Evolutionary conservation across 2,329 filamentous ascomycete species (phyloP).

Genomic region (Fusarium tanahbumbuense): DNA sequence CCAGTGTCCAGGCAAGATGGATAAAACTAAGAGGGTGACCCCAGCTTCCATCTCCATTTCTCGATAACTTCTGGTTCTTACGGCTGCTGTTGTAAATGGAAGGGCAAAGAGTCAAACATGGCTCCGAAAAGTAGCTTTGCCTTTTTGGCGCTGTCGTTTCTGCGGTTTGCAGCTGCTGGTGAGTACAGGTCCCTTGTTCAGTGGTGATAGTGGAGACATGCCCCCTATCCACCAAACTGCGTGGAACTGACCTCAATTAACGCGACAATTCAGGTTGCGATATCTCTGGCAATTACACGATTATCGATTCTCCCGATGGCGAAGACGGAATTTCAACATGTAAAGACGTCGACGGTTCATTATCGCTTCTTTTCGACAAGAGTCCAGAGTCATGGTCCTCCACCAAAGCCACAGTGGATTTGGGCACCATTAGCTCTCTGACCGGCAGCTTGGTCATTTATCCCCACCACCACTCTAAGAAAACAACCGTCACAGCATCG

Average conservation of each 20-base stretch:
- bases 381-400: slow-evolving; percentile 42
- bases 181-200: slow-evolving; percentile 3
- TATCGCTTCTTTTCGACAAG: slow-evolving; percentile 45
- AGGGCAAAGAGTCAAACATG: slow-evolving; percentile 39
- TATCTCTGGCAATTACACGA: slow-evolving; percentile 45
- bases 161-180: slow-evolving; percentile 42
- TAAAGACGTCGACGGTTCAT: slow-evolving; percentile 43
- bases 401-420: slow-evolving; percentile 40
- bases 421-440: slow-evolving; percentile 40
- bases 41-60: background rate
- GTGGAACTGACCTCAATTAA: slow-evolving; percentile 3
- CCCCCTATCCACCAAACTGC: background rate
- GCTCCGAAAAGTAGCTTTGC: slow-evolving; percentile 42
- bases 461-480: slow-evolving; percentile 40
- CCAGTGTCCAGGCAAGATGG: slow-evolving; percentile 37
- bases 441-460: slow-evolving; percentile 45
- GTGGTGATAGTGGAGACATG: background rate
- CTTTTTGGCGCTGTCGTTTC: slow-evolving; percentile 41
- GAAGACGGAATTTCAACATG: slow-evolving; percentile 40
- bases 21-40: slow-evolving; percentile 38
- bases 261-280: slow-evolving; percentile 38
- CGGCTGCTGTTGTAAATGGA: slow-evolving; percentile 31
- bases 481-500: slow-evolving; percentile 39
- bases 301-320: slow-evolving; percentile 41
- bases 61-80: slow-evolving; percentile 19